Evolutionary conservation across 306 rosid genomes (phyloP).

Genomic region (Vigna hirtella): DNA sequence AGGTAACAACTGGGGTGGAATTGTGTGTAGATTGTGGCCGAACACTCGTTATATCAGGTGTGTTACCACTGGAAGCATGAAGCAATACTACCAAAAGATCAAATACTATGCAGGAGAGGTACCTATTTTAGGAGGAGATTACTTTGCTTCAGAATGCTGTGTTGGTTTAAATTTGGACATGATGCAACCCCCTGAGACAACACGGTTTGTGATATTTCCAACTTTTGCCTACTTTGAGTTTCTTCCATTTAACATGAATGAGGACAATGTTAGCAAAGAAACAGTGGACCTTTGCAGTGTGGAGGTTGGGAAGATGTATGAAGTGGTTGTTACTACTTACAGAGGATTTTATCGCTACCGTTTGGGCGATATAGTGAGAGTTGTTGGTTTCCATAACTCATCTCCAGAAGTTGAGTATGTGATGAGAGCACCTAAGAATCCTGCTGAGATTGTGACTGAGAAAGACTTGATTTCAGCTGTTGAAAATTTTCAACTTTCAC

Average conservation of each 20-base stretch:
- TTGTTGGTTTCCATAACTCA: constrained; percentile 63
- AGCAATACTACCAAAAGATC: constrained; percentile 61
- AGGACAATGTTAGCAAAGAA: constrained; percentile 46
- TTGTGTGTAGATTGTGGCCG: constrained; percentile 63
- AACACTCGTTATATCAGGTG: constrained; percentile 60
- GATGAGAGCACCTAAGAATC: constrained; percentile 68
- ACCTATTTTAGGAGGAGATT: constrained; percentile 69
- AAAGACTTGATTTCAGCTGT: constrained; percentile 60
- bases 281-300: constrained; percentile 57
- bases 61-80: constrained; percentile 74
- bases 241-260: constrained; percentile 65
- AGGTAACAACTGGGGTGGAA: constrained; percentile 58
- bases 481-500: constrained; percentile 50
- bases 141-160: constrained; percentile 68
- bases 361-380: constrained; percentile 70
- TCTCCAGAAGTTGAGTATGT: constrained; percentile 65
- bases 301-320: constrained; percentile 76
- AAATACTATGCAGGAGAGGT: constrained; percentile 64
- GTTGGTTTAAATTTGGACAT: constrained; percentile 68
- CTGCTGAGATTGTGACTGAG: constrained; percentile 62
- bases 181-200: constrained; percentile 59
- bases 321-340: constrained; percentile 66
- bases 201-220: constrained; percentile 62
- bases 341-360: constrained; percentile 70
- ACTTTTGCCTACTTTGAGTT: constrained; percentile 79